Evolutionary conservation across 768 basidiomycete genomes (phyloP), one percentile per base, ranked within the genome.

Genomic region (Lactarius psammicola): DNA sequence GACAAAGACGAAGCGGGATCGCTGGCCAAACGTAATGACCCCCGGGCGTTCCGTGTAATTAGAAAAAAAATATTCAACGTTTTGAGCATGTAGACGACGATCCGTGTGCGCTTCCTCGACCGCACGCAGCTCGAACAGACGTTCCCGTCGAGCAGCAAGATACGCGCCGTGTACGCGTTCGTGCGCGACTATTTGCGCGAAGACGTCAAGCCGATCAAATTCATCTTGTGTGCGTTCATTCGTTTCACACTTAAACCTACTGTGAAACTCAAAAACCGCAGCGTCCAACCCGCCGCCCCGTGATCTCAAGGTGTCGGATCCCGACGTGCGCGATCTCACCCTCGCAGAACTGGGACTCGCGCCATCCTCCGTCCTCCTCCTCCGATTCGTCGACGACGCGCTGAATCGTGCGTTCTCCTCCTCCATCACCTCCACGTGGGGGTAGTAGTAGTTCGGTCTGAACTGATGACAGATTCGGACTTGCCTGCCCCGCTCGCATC

Each of bases 231-330:
- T 95, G 71, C 60, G 87, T 82, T 38, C 2, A 10, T 44, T 42
- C 34, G n/a, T 34, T 62, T 56, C n/a, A n/a, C n/a, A n/a, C n/a
- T n/a, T n/a, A n/a, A n/a, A n/a, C n/a, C n/a, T n/a, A n/a, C n/a
- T n/a, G n/a, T n/a, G n/a, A n/a, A 20, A 46, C 13, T 31, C 66
- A 49, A 4, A 56, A 63, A 2, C 49, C 23, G 28, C 63, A 94
- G 92, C 90, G 75, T 91, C 94, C 77, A 79, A 81, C 3, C 92
- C 92, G 2, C 94, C 94, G 1, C 88, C 86, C 71, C 85, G 88
- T 31, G 94, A 96, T 62, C 80, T 92, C 70, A 91, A 87, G 69
- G 89, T 92, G 8, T 90, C 89, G 6, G 94, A 95, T 70, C 84
- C 85, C 10, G 77, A 80, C 64, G 86, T 92, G 33, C 86, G 86